Percentiles rank a stretch among this genome's conserved stretches.
phyloP scores from a whole-genome alignment of 1,139 yeast species.

The Fermentozyma sake region DNA sequence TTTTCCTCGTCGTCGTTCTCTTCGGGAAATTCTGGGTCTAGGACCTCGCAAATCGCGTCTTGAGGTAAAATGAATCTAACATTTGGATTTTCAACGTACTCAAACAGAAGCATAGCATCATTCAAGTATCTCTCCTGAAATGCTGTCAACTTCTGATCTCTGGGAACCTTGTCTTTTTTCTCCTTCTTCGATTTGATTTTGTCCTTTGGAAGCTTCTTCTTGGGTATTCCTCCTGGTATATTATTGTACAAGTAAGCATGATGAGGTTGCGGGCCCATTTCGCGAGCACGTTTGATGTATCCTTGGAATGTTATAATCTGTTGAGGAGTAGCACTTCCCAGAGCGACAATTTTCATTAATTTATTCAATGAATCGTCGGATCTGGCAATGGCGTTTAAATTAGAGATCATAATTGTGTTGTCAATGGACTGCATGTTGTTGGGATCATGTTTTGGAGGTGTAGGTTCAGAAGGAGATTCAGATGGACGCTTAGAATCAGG shows the following conservation, averaged over 20 bases:
- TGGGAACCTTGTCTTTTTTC: constrained; percentile 22
- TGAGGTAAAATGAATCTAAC: constrained; percentile 74
- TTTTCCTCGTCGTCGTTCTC: constrained; percentile 9
- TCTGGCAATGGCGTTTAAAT: constrained; percentile 77
- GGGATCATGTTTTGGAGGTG: constrained; percentile 17
- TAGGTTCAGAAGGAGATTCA: constrained; percentile 3
- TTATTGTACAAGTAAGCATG: constrained; percentile 26
- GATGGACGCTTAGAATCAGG: constrained; percentile 8
- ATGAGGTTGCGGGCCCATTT: constrained; percentile 62
- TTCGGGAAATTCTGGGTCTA: constrained; percentile 20
- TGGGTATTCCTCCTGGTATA: too few species aligned
- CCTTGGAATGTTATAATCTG: constrained; percentile 76
- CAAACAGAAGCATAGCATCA: constrained; percentile 76
- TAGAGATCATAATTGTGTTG: constrained; percentile 75
- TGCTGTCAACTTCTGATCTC: constrained; percentile 59
- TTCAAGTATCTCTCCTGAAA: constrained; percentile 68
- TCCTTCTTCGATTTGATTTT: constrained; percentile 15
- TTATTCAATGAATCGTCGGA: constrained; percentile 61
- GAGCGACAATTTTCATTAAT: constrained; percentile 80
- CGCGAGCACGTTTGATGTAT: constrained; percentile 71
- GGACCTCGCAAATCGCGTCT: constrained; percentile 66
- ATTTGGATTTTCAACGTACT: constrained; percentile 74
- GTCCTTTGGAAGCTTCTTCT: constrained; percentile 22
- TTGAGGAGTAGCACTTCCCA: constrained; percentile 66
- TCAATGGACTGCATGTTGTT: constrained; percentile 56